A percentile compares a stretch with the other conserved stretches of the same genome.
These are phyloP conservation scores for Phytophthora ohioensis DNA, from an alignment of 352 stramenopile species.

Conservation along the genomic window DNA sequence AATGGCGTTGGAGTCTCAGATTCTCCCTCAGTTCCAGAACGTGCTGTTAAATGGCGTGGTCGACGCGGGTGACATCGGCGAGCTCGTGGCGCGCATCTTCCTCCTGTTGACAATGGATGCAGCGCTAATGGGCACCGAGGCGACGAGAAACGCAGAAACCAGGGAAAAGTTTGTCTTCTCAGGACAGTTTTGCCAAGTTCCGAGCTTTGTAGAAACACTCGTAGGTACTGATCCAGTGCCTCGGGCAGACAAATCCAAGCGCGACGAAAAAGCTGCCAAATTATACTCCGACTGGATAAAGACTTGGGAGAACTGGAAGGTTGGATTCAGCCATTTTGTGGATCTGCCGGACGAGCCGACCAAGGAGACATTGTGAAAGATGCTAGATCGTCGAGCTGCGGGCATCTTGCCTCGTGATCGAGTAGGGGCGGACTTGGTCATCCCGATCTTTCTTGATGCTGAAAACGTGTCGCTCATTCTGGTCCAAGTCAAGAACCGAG, in stretches of 20 bases:
- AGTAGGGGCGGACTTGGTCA: neutral
- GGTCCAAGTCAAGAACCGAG: constrained; percentile 3
- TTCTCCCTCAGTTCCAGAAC: constrained; percentile 5
- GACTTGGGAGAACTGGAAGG: neutral
- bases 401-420: neutral
- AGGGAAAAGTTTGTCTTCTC: neutral
- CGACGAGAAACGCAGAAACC: neutral
- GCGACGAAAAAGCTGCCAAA: neutral
- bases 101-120: neutral
- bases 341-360: neutral
- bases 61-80: constrained; percentile 2
- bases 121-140: neutral
- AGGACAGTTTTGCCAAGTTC: neutral
- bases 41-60: constrained; percentile 2
- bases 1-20: neutral
- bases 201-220: neutral
- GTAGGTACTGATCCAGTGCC: neutral
- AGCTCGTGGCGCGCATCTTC: neutral
- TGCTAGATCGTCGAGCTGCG: constrained; percentile 1
- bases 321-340: constrained; percentile 4
- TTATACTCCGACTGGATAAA: neutral
- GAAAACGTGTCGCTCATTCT: neutral
- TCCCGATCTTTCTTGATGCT: constrained; percentile 1
- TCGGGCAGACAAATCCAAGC: neutral
- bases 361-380: neutral